Base-by-base conservation (phyloP, 805 yeast genomes). In the Sungouiella blattae region DNA sequence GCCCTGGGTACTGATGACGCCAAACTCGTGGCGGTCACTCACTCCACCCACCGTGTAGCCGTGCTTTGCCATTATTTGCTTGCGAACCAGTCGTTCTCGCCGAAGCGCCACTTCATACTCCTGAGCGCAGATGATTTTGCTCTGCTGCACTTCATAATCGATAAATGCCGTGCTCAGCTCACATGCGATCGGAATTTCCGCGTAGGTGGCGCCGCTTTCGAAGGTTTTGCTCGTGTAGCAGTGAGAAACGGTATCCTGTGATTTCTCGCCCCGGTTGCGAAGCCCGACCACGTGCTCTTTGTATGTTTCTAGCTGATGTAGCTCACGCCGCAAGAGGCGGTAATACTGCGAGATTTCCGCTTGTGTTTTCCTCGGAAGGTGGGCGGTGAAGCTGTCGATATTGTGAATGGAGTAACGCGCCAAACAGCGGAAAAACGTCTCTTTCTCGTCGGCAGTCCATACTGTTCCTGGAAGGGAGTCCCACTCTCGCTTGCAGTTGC, bases 401-500 rank as follows among this genome's bases (percentile, higher is more conserved):
- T 69, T 48, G 35, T 67, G 67, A 15, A 77, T 77, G 2, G 80
- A 70, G 45, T 63, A 70, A 22, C 79, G 56, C 1, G 73, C 67
- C 21, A 80, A 49, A 15, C 68, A 60, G 14, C 61, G 58, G 51
- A 77, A 80, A 51, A 80, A 80, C 11, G 36, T 26, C 14, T 71
- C 73, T 44, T 79, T 78, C 36, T 80, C 84, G 1, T 38, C 35
- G 0, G 49, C 37, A 1, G 66, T 49, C 85, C 85, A 78, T 13
- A 41, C 32, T 5, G 62, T 48, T 0, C 76, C 75, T 12, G 58
- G 52, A 11, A 44, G 28, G 4, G 16, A 9, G 11, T 18, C 26
- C 12, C 21, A 26, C n/a, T n/a, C n/a, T n/a, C n/a, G n/a, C n/a
- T n/a, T n/a, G n/a, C n/a, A n/a, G n/a, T n/a, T n/a, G n/a, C n/a